Percentiles rank a stretch among this genome's conserved stretches.
These are phyloP conservation scores for Tetrapisispora nanseiensis DNA, from an alignment of 805 yeast species.

Conservation along the genomic window DNA sequence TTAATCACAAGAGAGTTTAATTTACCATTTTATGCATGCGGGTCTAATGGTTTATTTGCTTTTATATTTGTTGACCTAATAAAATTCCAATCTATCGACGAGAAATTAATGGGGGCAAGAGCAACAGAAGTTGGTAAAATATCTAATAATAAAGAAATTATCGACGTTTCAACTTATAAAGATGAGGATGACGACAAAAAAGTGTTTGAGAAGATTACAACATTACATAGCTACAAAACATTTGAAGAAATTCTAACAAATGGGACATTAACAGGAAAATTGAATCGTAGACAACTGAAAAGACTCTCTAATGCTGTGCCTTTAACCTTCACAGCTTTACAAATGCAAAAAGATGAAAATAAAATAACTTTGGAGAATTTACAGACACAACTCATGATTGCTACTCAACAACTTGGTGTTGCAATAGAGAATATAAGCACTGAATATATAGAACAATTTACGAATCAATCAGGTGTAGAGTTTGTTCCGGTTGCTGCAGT, in stretches of 20 bases:
- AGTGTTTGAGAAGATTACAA: conserved; percentile 29
- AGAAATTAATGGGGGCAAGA: conserved; percentile 39
- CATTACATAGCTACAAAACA: conserved; percentile 31
- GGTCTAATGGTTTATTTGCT: conserved; percentile 74
- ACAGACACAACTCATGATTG: conserved; percentile 19
- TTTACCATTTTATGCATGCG: conserved; percentile 60
- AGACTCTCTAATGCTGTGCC: conserved; percentile 35
- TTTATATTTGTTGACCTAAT: conserved; percentile 73
- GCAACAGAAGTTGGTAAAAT: conserved; percentile 45
- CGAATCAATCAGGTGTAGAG: conserved; percentile 48
- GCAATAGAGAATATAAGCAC: conserved; percentile 38
- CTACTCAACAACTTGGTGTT: conserved; percentile 34
- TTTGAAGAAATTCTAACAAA: conserved; percentile 31
- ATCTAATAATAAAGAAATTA: conserved; percentile 34
- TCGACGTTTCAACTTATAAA: conserved; percentile 28
- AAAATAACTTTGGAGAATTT: conserved; percentile 24
- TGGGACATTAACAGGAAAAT: conserved; percentile 30
- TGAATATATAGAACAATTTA: conserved; percentile 31
- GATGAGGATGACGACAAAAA: conserved; percentile 33
- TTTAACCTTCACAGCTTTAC: conserved; percentile 41
- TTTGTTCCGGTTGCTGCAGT: conserved; percentile 79
- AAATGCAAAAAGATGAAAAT: conserved; percentile 12
- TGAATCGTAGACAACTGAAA: conserved; percentile 24
- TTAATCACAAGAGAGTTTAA: conserved; percentile 41
- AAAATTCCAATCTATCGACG: conserved; percentile 45